Percentiles rank a stretch among this genome's conserved stretches.
Conservation (phyloP, 2,329 filamentous ascomycete species). For the Teratosphaeria viscida region DNA sequence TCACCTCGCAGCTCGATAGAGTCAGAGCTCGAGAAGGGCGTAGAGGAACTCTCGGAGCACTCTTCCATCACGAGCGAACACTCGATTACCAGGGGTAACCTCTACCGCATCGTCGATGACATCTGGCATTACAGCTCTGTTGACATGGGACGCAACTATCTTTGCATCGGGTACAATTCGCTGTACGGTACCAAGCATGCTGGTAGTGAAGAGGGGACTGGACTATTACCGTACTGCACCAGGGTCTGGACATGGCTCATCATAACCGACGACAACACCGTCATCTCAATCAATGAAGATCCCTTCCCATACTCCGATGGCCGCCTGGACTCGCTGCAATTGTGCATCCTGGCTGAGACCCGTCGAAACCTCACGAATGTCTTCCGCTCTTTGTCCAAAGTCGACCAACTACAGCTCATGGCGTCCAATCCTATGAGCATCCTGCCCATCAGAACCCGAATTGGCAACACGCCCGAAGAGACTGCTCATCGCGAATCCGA, state of each 20-base stretch:
- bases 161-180: conserved; percentile 64
- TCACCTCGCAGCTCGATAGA: conserved; percentile 1
- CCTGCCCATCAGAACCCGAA: conserved; percentile 35
- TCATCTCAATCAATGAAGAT: conserved; percentile 59
- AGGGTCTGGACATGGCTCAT: conserved; percentile 62
- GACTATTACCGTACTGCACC: conserved; percentile 17
- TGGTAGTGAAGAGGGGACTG: background rate
- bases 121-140: conserved; percentile 69
- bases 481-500: conserved; percentile 40
- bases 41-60: conserved; percentile 20
- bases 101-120: conserved; percentile 53
- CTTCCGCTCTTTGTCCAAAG: conserved; percentile 50
- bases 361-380: conserved; percentile 51
- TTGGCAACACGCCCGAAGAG: conserved; percentile 36
- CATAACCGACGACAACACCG: conserved; percentile 57
- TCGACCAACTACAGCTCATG: conserved; percentile 32
- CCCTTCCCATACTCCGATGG: conserved; percentile 31
- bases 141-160: conserved; percentile 57
- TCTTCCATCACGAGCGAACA: conserved; percentile 17
- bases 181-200: conserved; percentile 32
- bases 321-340: conserved; percentile 30
- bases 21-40: conserved; percentile 8
- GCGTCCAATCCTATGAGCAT: conserved; percentile 29
- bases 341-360: conserved; percentile 39
- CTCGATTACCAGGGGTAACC: conserved; percentile 26